Percentiles rank a stretch among this genome's conserved stretches.
Conservation (phyloP, 2,329 filamentous ascomycete genomes). For the Alternaria solani region DNA sequence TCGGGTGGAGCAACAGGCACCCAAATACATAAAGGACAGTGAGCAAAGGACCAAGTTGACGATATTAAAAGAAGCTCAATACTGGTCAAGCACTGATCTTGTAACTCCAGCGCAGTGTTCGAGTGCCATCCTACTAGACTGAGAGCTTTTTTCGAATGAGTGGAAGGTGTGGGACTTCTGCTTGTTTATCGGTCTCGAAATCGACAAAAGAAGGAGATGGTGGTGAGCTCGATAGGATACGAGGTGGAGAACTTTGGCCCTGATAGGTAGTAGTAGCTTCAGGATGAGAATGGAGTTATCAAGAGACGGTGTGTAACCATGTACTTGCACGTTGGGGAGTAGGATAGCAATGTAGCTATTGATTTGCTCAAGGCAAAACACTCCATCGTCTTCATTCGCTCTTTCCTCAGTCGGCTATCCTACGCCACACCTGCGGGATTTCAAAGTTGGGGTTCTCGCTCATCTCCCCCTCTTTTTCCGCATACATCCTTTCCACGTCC, state of each 20-base stretch:
- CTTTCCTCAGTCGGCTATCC: background rate
- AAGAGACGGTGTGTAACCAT: background rate
- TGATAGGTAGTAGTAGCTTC: background rate
- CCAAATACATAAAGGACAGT: background rate
- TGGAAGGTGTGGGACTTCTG: too few species aligned
- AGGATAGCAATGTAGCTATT: background rate
- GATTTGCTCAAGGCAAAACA: background rate
- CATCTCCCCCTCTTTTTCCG: slow-evolving; percentile 17
- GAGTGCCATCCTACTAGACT: too few species aligned
- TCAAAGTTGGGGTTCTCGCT: slow-evolving; percentile 32
- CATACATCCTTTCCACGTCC: slow-evolving; percentile 27
- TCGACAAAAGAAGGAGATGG: background rate
- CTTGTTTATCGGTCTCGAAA: too few species aligned
- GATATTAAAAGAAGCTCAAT: background rate
- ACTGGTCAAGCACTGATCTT: background rate
- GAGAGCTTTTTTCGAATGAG: too few species aligned
- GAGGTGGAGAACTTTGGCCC: too few species aligned
- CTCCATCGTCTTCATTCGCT: background rate
- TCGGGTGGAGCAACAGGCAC: background rate
- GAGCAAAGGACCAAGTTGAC: background rate
- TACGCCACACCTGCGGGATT: slow-evolving; percentile 10
- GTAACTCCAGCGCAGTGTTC: too few species aligned
- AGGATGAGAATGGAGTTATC: background rate
- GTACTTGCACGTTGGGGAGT: background rate
- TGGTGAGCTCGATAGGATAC: background rate